Conservation (phyloP, 1,139 yeast genomes). For the Pneumocystis oryctolagi region DNA sequence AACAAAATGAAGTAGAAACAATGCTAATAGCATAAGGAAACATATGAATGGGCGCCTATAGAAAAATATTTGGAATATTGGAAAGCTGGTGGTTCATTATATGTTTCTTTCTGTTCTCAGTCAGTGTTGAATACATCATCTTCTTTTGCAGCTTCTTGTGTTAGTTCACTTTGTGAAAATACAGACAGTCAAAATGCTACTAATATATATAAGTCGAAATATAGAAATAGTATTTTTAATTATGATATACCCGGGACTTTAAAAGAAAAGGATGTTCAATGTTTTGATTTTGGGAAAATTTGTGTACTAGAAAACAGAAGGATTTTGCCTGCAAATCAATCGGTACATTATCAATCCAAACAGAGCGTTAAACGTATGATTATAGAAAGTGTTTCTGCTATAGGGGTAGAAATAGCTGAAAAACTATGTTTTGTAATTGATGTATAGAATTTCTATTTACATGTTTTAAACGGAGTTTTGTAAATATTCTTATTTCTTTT, state of each 20-base stretch:
- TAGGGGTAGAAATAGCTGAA: not conserved
- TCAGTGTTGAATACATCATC: not conserved
- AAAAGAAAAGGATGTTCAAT: not conserved
- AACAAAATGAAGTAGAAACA: not conserved
- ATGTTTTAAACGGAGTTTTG: not conserved
- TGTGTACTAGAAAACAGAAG: not conserved
- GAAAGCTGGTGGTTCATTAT: not conserved
- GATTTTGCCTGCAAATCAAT: not conserved
- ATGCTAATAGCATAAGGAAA: not conserved
- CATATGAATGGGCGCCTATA: not conserved
- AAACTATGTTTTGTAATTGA: not conserved
- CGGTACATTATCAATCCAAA: not conserved
- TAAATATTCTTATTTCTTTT: not conserved
- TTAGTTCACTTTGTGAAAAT: not conserved
- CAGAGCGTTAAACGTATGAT: not conserved
- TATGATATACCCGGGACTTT: not conserved
- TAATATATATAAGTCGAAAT: not conserved
- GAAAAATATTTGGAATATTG: not conserved
- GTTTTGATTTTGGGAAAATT: not conserved
- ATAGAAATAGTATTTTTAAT: not conserved
- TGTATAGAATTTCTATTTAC: not conserved
- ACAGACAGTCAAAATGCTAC: not conserved
- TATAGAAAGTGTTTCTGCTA: not conserved
- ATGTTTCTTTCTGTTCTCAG: not conserved
- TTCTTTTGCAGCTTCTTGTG: not conserved